Conservation (phyloP, 805 yeast species). For the Pichia kluyveri region DNA sequence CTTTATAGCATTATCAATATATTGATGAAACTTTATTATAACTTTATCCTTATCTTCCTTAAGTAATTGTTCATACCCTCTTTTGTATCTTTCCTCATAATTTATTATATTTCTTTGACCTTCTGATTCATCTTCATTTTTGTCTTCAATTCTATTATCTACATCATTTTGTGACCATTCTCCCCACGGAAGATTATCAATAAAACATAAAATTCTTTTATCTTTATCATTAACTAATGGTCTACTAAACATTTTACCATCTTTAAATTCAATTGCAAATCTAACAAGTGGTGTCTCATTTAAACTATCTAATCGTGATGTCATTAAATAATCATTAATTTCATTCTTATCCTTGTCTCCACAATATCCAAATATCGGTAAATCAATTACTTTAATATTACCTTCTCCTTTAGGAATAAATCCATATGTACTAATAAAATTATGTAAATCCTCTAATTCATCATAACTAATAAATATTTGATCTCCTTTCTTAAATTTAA, state of each 20-base stretch:
- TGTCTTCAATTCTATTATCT: neutral
- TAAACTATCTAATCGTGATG: neutral
- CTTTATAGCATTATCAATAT: no score
- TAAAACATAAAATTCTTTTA: neutral
- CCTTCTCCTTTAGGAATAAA: conserved; percentile 30
- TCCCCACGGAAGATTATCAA: neutral
- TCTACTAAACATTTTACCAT: neutral
- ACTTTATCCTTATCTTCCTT: no score
- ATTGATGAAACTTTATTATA: no score
- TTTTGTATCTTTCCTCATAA: no score
- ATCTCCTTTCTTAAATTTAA: conserved; percentile 1
- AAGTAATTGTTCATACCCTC: no score
- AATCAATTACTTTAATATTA: conserved; percentile 23
- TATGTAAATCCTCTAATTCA: conserved; percentile 32
- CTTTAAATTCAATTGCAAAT: neutral
- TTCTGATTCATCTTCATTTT: no score
- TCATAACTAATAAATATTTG: conserved; percentile 39
- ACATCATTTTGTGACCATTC: neutral
- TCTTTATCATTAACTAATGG: neutral
- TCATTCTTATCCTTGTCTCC: neutral
- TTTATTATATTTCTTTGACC: no score
- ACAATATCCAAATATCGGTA: conserved; percentile 26
- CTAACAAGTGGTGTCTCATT: neutral
- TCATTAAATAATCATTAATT: neutral
- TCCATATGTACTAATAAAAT: conserved; percentile 36